These are phyloP conservation scores for Dryas octopetala DNA, from an alignment of 306 rosid species.

Conservation along the genomic window DNA sequence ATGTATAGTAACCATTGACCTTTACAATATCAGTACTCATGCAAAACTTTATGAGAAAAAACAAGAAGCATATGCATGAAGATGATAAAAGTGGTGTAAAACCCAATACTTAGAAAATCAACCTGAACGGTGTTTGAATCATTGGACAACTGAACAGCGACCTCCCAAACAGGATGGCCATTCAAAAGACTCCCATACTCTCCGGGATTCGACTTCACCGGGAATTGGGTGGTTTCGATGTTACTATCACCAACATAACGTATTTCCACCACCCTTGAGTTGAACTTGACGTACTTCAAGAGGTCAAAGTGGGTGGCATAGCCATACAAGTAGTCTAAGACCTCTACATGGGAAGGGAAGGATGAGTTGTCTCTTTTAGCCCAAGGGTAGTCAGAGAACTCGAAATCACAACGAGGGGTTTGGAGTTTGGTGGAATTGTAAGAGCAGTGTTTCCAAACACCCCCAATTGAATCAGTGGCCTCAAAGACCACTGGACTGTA, in stretches of 20 bases:
- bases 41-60: not conserved
- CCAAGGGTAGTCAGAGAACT: slow-evolving; percentile 69
- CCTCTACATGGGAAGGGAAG: slow-evolving; percentile 52
- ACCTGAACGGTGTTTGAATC: slow-evolving; percentile 38
- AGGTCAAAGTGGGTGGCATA: slow-evolving; percentile 58
- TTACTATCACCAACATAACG: slow-evolving; percentile 29
- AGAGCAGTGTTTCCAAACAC: slow-evolving; percentile 73
- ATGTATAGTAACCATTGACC: too few species aligned
- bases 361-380: slow-evolving; percentile 35
- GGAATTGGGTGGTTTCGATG: not conserved
- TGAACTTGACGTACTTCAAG: slow-evolving; percentile 39
- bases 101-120: not conserved
- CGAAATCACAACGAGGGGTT: slow-evolving; percentile 55
- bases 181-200: slow-evolving; percentile 36
- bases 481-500: slow-evolving; percentile 55
- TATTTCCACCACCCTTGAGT: slow-evolving; percentile 47
- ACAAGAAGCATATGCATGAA: not conserved
- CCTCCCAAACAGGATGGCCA: slow-evolving; percentile 46
- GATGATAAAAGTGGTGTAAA: not conserved
- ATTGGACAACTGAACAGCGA: slow-evolving; percentile 25
- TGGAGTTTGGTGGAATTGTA: slow-evolving; percentile 56
- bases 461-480: slow-evolving; percentile 55
- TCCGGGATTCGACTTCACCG: not conserved
- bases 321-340: slow-evolving; percentile 49
- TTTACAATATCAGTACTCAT: not conserved